phyloP scores from a whole-genome alignment of 805 yeast genomes.

The Candida sanyiensis region DNA sequence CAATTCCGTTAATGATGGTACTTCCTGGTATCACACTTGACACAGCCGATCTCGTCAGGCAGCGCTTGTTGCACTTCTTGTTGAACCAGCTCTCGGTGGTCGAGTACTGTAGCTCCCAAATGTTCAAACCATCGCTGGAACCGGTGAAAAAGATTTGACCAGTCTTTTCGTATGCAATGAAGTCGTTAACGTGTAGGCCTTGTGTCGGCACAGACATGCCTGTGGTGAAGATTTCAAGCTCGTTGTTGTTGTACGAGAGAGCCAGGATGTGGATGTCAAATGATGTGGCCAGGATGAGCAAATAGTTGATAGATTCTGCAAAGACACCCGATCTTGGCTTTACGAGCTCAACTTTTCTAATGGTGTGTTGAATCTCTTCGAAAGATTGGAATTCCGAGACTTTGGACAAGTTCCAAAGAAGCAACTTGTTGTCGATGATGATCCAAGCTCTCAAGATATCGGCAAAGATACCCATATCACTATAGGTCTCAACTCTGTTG shows the following conservation, averaged over 20 bases:
- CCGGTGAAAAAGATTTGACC: constrained; percentile 84
- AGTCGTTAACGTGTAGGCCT: constrained; percentile 66
- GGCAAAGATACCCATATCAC: constrained; percentile 79
- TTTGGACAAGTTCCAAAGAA: constrained; percentile 74
- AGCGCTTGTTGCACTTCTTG: constrained; percentile 74
- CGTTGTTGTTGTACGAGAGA: constrained; percentile 48
- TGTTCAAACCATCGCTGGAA: constrained; percentile 65
- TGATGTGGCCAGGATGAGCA: constrained; percentile 76
- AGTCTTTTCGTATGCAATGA: constrained; percentile 53
- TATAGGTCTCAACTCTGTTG: constrained; percentile 56
- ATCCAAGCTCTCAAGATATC: constrained; percentile 84
- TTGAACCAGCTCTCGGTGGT: constrained; percentile 83
- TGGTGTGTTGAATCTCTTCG: constrained; percentile 76
- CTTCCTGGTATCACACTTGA: constrained; percentile 44
- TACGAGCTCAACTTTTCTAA: constrained; percentile 69
- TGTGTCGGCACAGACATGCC: constrained; percentile 74
- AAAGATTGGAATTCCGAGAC: constrained; percentile 69
- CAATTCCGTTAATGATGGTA: constrained; percentile 30
- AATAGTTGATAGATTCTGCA: constrained; percentile 65
- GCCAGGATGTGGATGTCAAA: constrained; percentile 74
- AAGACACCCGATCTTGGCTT: constrained; percentile 79
- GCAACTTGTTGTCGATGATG: constrained; percentile 70
- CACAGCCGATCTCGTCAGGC: constrained; percentile 66
- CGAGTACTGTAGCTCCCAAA: constrained; percentile 85
- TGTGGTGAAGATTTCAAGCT: constrained; percentile 72